Conservation (phyloP, 306 rosid genomes). For the Vigna mungo region DNA sequence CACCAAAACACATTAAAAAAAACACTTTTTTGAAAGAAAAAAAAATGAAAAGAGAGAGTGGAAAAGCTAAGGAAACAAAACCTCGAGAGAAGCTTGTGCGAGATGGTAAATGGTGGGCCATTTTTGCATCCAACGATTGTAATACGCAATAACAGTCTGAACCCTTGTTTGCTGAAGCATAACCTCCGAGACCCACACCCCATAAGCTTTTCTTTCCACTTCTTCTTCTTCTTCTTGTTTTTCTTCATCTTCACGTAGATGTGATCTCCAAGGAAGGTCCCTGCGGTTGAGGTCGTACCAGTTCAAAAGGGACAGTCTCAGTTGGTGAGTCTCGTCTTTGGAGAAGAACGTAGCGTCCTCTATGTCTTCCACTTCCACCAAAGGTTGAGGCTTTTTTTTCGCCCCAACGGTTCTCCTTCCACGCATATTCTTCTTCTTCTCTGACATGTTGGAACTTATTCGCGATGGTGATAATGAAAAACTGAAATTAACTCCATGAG, state of each 20-base stretch:
- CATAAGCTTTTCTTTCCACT: constrained; percentile 66
- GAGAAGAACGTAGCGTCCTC: constrained; percentile 64
- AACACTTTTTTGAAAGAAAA: background rate
- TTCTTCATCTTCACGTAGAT: background rate
- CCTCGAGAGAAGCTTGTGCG: constrained; percentile 87
- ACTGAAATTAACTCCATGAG: background rate
- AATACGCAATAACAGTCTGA: constrained; percentile 78
- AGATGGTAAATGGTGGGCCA: constrained; percentile 87
- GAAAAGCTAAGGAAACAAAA: constrained; percentile 3
- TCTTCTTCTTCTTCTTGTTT: constrained; percentile 39
- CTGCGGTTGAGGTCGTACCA: constrained; percentile 80
- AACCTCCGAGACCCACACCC: constrained; percentile 90
- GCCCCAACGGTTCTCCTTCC: background rate
- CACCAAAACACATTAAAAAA: constrained; percentile 3
- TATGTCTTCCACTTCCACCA: constrained; percentile 56
- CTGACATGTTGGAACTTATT: constrained; percentile 43
- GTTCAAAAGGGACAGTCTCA: constrained; percentile 61
- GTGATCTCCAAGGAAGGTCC: constrained; percentile 87
- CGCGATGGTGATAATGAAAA: background rate
- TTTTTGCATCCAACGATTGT: constrained; percentile 78
- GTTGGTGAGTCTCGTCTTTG: constrained; percentile 51
- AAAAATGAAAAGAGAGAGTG: background rate
- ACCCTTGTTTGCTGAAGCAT: constrained; percentile 96
- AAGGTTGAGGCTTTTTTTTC: constrained; percentile 24
- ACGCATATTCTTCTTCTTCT: constrained; percentile 5